A percentile compares a stretch with the other conserved stretches of the same genome.
These are phyloP conservation scores for Fagus crenata DNA, from an alignment of 306 rosid species.

Conservation along the genomic window DNA sequence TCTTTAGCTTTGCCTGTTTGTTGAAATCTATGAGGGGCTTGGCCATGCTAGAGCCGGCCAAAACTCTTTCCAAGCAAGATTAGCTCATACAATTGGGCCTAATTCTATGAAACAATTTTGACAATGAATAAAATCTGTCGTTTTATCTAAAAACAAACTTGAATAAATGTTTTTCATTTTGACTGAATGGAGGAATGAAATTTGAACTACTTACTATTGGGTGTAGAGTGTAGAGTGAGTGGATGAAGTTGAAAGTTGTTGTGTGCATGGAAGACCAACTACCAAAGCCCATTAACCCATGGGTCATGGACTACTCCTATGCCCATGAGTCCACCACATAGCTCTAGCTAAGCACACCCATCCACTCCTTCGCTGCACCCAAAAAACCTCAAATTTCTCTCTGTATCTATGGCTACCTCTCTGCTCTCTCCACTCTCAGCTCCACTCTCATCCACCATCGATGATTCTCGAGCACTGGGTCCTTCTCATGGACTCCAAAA, in stretches of 20 bases:
- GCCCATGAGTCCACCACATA: background rate
- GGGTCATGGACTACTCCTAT: background rate
- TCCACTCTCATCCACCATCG: constrained; percentile 31
- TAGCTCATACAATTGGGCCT: background rate
- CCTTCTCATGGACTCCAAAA: constrained; percentile 2
- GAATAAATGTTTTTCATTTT: too few relatives aligned
- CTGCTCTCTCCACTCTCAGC: constrained; percentile 42
- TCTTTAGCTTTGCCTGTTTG: background rate
- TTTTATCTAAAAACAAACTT: too few relatives aligned
- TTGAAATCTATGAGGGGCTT: background rate
- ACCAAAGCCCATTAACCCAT: background rate
- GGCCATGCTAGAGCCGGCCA: background rate
- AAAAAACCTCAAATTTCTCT: background rate
- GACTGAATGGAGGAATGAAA: too few relatives aligned
- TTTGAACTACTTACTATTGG: too few relatives aligned
- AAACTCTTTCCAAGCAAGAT: too few relatives aligned
- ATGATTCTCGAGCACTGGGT: constrained; percentile 24
- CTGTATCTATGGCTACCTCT: constrained; percentile 63
- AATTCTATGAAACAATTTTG: background rate
- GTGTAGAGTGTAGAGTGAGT: too few relatives aligned
- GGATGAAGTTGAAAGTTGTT: too few relatives aligned
- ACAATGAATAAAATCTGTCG: too few relatives aligned
- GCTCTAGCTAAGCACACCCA: background rate
- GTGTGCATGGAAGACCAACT: too few relatives aligned
- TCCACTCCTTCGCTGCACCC: too few relatives aligned